A percentile compares a stretch with the other conserved stretches of the same genome.
Evolutionary conservation across 1,284 basidiomycete species (phyloP).

Genomic region (Cryptococcus sp.): DNA sequence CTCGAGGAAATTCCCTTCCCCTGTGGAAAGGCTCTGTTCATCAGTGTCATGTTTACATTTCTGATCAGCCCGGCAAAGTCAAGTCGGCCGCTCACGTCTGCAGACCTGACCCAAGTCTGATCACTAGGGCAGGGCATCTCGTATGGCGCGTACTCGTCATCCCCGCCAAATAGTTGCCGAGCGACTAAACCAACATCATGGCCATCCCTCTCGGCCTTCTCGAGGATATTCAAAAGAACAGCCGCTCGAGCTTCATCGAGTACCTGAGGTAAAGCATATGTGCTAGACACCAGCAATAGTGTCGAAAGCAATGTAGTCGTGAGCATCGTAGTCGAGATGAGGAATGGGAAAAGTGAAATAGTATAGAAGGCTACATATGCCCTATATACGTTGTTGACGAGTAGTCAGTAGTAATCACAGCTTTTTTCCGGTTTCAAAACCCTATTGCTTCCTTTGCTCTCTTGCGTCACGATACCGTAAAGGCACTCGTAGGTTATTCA

Average conservation of each 20-base stretch:
- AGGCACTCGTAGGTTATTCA: no score
- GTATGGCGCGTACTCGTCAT: conserved; percentile 39
- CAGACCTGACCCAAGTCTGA: conserved; percentile 40
- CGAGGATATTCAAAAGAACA: neutral
- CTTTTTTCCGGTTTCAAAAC: no score
- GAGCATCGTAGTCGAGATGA: neutral
- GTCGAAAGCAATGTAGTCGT: neutral
- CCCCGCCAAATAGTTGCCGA: conserved; percentile 1
- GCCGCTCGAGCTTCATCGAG: neutral
- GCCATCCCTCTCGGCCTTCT: neutral
- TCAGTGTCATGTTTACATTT: neutral
- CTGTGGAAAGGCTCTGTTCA: conserved; percentile 23
- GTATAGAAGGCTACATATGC: no score
- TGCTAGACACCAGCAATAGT: neutral
- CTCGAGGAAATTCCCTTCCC: conserved; percentile 33
- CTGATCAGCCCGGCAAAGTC: neutral
- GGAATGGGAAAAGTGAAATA: no score
- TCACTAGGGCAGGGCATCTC: conserved; percentile 37
- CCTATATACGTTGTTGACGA: no score
- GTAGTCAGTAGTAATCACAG: no score
- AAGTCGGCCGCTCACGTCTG: conserved; percentile 24
- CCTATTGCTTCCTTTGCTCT: no score
- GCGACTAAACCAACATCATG: neutral
- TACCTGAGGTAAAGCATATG: neutral
- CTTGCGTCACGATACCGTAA: no score